A percentile compares a stretch with the other conserved stretches of the same genome.
Evolutionary conservation across 352 stramenopile genomes (phyloP).

Genomic region (Plasmopara halstedii): DNA sequence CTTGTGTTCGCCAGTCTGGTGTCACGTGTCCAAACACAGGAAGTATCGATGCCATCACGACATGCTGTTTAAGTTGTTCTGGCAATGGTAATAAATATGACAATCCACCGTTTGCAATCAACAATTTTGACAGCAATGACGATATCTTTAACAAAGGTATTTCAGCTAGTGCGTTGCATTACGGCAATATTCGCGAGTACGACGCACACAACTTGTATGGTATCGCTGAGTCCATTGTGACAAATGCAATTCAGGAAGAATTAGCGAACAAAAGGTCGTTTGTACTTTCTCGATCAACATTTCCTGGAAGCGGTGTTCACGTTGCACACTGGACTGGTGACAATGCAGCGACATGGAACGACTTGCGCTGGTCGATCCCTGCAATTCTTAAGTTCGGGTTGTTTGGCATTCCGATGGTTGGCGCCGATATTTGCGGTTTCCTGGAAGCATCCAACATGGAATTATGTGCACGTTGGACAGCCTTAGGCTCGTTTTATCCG

Average conservation of each 20-base stretch:
- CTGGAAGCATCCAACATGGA: slow-evolving; percentile 44
- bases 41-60: slow-evolving; percentile 29
- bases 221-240: slow-evolving; percentile 64
- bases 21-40: slow-evolving; percentile 29
- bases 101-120: slow-evolving; percentile 50
- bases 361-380: slow-evolving; percentile 60
- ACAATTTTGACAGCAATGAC: slow-evolving; percentile 35
- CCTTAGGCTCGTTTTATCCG: slow-evolving; percentile 65
- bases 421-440: slow-evolving; percentile 76
- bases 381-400: slow-evolving; percentile 66
- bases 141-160: slow-evolving; percentile 56
- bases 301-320: slow-evolving; percentile 50
- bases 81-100: slow-evolving; percentile 43
- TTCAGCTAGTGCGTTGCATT: slow-evolving; percentile 46
- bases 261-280: slow-evolving; percentile 57
- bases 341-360: slow-evolving; percentile 71
- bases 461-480: slow-evolving; percentile 73
- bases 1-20: slow-evolving; percentile 26
- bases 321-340: slow-evolving; percentile 74
- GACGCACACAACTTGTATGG: slow-evolving; percentile 81
- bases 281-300: slow-evolving; percentile 64
- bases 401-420: slow-evolving; percentile 78
- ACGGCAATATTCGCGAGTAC: slow-evolving; percentile 53
- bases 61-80: slow-evolving; percentile 36
- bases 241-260: slow-evolving; percentile 38